A percentile compares a stretch with the other conserved stretches of the same genome.
phyloP scores from a whole-genome alignment of 768 basidiomycete species.

The Psilocybe subaeruginosa region DNA sequence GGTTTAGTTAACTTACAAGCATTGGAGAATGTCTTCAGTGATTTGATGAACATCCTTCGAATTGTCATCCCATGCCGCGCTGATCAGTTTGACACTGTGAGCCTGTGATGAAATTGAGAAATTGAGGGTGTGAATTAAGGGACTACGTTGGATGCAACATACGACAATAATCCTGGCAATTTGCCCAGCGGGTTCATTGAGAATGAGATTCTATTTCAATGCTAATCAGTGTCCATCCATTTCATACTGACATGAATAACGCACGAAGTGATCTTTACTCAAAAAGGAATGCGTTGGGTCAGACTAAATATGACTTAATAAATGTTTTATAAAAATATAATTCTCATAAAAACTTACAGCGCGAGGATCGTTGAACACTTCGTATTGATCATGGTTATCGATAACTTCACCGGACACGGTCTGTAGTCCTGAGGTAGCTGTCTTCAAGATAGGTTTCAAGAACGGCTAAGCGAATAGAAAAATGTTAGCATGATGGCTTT shows the following conservation, averaged over 20 bases:
- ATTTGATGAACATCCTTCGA: conserved; percentile 57
- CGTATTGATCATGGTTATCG: conserved; percentile 80
- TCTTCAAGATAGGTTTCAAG: conserved; percentile 76
- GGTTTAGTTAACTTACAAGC: conserved; percentile 49
- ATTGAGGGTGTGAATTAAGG: not conserved
- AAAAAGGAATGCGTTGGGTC: conserved; percentile 90
- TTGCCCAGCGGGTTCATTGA: conserved; percentile 84
- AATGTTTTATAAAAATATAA: not conserved
- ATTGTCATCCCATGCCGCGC: conserved; percentile 81
- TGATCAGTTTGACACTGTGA: conserved; percentile 68
- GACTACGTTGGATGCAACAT: conserved; percentile 23
- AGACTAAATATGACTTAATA: conserved; percentile 42
- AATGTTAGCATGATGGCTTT: not conserved
- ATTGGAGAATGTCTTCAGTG: conserved; percentile 66
- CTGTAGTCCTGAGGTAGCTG: conserved; percentile 65
- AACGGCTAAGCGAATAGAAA: conserved; percentile 55
- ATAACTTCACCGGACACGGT: conserved; percentile 77
- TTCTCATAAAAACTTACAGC: conserved; percentile 50
- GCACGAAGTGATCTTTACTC: conserved; percentile 87
- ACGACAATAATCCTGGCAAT: conserved; percentile 73
- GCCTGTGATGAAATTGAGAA: conserved; percentile 35
- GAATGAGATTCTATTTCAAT: conserved; percentile 62
- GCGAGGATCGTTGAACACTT: conserved; percentile 84
- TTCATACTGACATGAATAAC: conserved; percentile 26
- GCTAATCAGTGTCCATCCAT: conserved; percentile 10